Evolutionary conservation across 106 monocot species (phyloP).

Genomic region (Dendrobium officinale): DNA sequence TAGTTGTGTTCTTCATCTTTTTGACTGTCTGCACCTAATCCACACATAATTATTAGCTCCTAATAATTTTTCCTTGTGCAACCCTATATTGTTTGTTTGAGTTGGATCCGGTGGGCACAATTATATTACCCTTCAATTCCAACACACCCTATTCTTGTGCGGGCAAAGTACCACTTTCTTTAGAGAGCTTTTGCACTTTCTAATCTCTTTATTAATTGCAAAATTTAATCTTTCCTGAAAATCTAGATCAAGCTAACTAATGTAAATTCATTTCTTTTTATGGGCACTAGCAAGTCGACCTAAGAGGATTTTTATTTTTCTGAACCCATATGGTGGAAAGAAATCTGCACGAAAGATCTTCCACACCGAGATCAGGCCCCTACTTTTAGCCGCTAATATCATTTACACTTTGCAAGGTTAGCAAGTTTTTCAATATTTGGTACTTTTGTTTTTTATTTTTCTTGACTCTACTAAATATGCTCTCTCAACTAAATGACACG

Average conservation of each 20-base stretch:
- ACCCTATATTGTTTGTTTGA: too few relatives aligned
- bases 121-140: not conserved
- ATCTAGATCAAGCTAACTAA: not conserved
- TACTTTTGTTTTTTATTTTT: not conserved
- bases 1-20: too few relatives aligned
- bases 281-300: constrained; percentile 44
- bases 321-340: constrained; percentile 93
- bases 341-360: constrained; percentile 52
- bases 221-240: not conserved
- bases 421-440: not conserved
- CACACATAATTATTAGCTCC: too few relatives aligned
- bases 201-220: too few relatives aligned
- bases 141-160: not conserved
- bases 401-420: constrained; percentile 70
- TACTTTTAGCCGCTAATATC: constrained; percentile 64
- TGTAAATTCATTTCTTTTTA: not conserved
- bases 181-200: not conserved
- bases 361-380: constrained; percentile 47
- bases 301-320: constrained; percentile 60
- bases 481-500: not conserved
- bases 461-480: not conserved
- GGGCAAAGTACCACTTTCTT: not conserved
- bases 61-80: too few relatives aligned
- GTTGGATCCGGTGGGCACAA: too few relatives aligned
- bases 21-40: too few relatives aligned